Percentiles rank a stretch among this genome's conserved stretches.
Evolutionary conservation across 2,329 filamentous ascomycete species (phyloP).

Genomic region (Ceratocystis alfenasii): DNA sequence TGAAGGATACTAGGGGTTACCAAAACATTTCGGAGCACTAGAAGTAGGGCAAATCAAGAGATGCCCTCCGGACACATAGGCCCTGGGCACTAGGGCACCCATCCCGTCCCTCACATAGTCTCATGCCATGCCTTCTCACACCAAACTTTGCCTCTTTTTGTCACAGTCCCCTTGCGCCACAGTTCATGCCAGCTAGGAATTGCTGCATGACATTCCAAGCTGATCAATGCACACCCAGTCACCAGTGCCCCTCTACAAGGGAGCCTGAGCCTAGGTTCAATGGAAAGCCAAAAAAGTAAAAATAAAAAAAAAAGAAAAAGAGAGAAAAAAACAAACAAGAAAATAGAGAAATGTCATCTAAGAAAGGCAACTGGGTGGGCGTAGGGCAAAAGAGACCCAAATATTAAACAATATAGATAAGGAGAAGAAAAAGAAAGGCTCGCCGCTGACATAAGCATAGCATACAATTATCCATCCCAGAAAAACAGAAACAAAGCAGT

Average conservation of each 20-base stretch:
- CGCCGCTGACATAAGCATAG: constrained; percentile 10
- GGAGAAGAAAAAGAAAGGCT: not conserved
- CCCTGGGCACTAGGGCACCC: not conserved
- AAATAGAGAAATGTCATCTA: not conserved
- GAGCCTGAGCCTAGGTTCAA: not conserved
- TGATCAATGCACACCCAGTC: not conserved
- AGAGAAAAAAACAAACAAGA: not conserved
- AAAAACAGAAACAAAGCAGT: not conserved
- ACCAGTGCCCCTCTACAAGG: not conserved
- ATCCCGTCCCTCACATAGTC: not conserved
- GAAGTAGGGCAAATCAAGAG: not conserved
- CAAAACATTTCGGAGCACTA: not conserved
- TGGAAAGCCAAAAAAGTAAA: no score
- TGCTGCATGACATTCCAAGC: constrained; percentile 1
- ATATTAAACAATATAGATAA: constrained; percentile 1
- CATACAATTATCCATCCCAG: constrained; percentile 4
- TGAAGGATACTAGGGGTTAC: not conserved
- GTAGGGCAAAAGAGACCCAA: not conserved
- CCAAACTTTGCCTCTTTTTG: not conserved
- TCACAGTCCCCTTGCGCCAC: constrained; percentile 1
- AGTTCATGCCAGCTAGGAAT: constrained; percentile 10
- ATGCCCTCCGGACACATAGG: not conserved
- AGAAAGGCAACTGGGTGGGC: not conserved
- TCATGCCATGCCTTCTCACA: not conserved
- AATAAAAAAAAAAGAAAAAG: not conserved